These are phyloP conservation scores for Kwoniella heveanensis DNA, from an alignment of 768 basidiomycete species.

Conservation along the genomic window DNA sequence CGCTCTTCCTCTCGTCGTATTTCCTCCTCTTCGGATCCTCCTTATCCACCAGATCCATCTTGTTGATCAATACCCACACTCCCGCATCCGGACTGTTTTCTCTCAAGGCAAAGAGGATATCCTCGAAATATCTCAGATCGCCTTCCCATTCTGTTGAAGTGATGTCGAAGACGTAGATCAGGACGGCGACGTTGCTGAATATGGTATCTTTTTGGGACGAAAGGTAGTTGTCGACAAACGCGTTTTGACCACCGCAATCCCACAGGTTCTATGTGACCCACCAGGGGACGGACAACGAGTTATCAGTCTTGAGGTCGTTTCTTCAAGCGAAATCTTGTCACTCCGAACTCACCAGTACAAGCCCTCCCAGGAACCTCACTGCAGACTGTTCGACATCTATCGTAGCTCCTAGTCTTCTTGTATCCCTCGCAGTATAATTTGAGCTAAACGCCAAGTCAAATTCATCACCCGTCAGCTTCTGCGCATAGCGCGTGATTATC, in stretches of 20 bases:
- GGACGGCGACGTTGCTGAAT: slow-evolving; percentile 92
- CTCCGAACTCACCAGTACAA: slow-evolving; percentile 65
- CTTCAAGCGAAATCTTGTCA: neutral
- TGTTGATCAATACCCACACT: slow-evolving; percentile 90
- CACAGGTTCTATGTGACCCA: slow-evolving; percentile 67
- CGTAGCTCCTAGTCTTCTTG: slow-evolving; percentile 87
- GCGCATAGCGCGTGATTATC: neutral
- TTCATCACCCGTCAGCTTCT: neutral
- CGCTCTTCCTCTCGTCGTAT: slow-evolving; percentile 72
- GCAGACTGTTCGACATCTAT: slow-evolving; percentile 98
- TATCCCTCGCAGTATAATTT: slow-evolving; percentile 89
- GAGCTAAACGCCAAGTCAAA: slow-evolving; percentile 63
- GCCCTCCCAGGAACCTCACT: slow-evolving; percentile 92
- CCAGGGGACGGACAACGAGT: neutral
- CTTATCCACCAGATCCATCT: slow-evolving; percentile 84
- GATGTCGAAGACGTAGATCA: slow-evolving; percentile 98
- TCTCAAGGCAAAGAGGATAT: slow-evolving; percentile 80
- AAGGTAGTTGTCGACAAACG: slow-evolving; percentile 97
- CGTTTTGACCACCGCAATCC: slow-evolving; percentile 98
- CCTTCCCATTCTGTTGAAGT: slow-evolving; percentile 77
- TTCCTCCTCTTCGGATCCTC: slow-evolving; percentile 61
- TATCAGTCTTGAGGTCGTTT: no score
- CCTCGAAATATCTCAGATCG: slow-evolving; percentile 88
- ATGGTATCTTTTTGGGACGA: slow-evolving; percentile 88
- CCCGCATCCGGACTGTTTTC: slow-evolving; percentile 63